Evolutionary conservation across 1,284 basidiomycete species (phyloP), one percentile per base, ranked within the genome.

Genomic region (Rhodotorula sp.): DNA sequence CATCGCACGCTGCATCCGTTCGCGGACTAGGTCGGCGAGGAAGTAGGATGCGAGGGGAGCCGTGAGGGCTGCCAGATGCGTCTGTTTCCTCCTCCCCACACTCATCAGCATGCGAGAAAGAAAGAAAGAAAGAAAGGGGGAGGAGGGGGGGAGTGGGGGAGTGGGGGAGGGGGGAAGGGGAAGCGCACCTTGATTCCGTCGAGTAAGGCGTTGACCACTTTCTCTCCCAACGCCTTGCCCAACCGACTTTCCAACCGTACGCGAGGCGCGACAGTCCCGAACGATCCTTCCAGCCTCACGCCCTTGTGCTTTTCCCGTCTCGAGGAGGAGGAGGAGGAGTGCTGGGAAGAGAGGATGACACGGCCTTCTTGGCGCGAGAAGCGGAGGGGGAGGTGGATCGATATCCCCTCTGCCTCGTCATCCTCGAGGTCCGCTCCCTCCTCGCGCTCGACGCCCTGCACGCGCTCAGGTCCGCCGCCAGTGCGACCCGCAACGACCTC

Each of bases 31-130:
- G 46, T 69, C 67, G 37, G 65, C 64, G 51, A 72, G 60, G 65
- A 68, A 68, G 56, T 64, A 62, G 5, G 62, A 62, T 22, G 57
- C 48, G 62, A 72, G 64, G 13, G 68, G 53, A 2, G 65, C 60
- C 18, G 70, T 57, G n/a, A 65, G 54, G 22, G 56, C 64, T n/a
- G 70, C 63, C 47, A 72, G 51, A 58, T 67, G 67, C 24, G 62
- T 61, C 70, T 72, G 62, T 6, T 54, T 30, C 37, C 30, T 22
- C 4, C 47, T 30, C 37, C 30, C 20, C 4, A 26, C 31, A 30
- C 2, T 22, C 7, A 6, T 26, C 26, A 28, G 28, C 15, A 15
- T 16, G 8, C 8, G 18, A 26, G 18, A 4, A 28, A 51, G 34
- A n/a, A n/a, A n/a, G n/a, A n/a, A n/a, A n/a, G n/a, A n/a, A n/a